Evolutionary conservation across 2,329 filamentous ascomycete species (phyloP).

Genomic region (Capronia americana): DNA sequence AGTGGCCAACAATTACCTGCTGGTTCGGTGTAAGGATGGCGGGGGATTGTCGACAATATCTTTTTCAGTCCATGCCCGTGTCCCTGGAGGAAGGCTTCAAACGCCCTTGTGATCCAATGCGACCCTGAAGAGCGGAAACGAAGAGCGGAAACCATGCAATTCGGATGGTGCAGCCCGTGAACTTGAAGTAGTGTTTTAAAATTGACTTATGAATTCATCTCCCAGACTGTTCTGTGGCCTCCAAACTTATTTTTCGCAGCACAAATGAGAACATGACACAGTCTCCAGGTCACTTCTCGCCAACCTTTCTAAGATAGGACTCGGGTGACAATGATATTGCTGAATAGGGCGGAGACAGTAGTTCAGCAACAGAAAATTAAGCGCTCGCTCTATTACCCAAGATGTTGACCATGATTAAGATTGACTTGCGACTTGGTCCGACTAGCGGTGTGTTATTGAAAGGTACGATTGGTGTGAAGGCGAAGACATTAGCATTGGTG

Average conservation of each 20-base stretch:
- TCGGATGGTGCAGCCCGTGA: background rate
- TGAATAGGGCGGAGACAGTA: background rate
- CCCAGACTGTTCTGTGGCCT: background rate
- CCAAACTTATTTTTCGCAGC: background rate
- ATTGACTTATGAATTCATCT: background rate
- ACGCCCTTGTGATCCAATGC: background rate
- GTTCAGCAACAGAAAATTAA: background rate
- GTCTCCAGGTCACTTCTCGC: no score
- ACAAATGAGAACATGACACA: background rate
- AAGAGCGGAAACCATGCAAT: background rate
- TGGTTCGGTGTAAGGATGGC: constrained; percentile 26
- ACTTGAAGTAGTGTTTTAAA: background rate
- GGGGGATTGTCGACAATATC: background rate
- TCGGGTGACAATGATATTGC: background rate
- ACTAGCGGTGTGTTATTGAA: background rate
- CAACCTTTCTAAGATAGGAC: background rate
- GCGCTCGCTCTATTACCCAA: no score
- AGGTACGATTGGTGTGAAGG: background rate
- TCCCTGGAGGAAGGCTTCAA: background rate
- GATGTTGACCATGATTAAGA: background rate
- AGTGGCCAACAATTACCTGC: constrained; percentile 38
- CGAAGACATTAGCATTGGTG: background rate
- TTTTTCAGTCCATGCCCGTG: background rate
- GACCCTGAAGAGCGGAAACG: background rate
- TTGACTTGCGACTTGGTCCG: background rate